Base-by-base conservation (phyloP, 257 asterid genomes). In the Coffea canephora region DNA sequence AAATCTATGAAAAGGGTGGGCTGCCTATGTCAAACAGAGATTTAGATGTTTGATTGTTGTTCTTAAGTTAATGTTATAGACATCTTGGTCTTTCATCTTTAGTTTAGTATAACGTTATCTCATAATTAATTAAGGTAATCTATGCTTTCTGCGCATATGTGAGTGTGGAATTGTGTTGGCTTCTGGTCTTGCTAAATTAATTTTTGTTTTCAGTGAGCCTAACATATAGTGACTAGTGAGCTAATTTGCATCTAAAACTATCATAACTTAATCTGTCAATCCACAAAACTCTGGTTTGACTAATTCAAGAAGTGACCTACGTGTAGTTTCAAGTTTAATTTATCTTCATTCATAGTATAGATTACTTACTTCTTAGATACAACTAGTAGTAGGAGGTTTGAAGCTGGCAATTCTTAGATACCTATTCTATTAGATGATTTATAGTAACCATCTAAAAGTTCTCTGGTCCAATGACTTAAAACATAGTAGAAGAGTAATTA, bases 1-100 rank as follows among this genome's bases (percentile, higher is more conserved):
- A 14, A 79, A 73, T 49, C 36, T 73, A 41, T 46, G 61, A 77
- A 79, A 84, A 52, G 77, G 77, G 81, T 52, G 77, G 71, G 87
- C 86, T 84, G 71, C 86, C 86, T 84, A 79, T 83, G 69, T 83
- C 73, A 67, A 71, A 78, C 52, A 27, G 77, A 61, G 59, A 59
- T 71, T 19, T 50, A 19, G 46, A 64, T 45, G 77, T 46, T 69
- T 15, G 52, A 46, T 27, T 25, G 18, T 77, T 19, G 31, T 48
- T 64, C 34, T 68, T 45, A 68, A 76, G 73, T 50, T 66, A 16
- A 49, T 69, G 41, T 50, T n/a, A 50, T 6, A 69, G 81, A 50
- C 75, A 34, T 12, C 54, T 77, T 77, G 74, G 50, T 65, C 49
- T 48, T 43, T 14, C 3, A 34, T 75, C 45, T 43, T 61, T 11